Evolutionary conservation across 768 basidiomycete species (phyloP), one percentile per base, ranked within the genome.

Genomic region (Gymnopilus junonius): DNA sequence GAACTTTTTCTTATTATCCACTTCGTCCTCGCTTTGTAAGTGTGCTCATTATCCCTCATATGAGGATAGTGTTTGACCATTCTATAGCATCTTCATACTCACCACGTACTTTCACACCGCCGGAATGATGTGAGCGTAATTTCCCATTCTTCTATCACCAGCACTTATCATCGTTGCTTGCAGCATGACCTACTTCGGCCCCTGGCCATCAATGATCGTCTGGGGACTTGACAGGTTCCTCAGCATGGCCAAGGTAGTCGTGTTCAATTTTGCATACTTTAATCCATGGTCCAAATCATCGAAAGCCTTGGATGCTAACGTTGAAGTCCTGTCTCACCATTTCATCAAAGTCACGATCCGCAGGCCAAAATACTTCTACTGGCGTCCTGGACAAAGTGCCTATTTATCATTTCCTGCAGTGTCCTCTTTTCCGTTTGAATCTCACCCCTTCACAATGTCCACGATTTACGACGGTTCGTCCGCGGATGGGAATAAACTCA

Each of bases 361-460:
- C 34, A 79, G 82, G 21, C 80, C 82, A 4, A 56, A 63, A 6
- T 64, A 72, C 27, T 71, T 79, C 15, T 78, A 78, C 65, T 83
- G 88, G 76, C 76, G 73, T 23, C 79, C 88, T 0, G 88, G 87
- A 8, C 88, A 89, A 71, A 78, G 79, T 39, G 82, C 79, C 0
- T 88, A 81, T 65, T 74, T 89, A 20, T 79, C 75, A 10, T 74
- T 88, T 66, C 85, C 86, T 2, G 66, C 75, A 1, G 74, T 85
- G 7, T 83, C 83, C 8, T 54, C 55, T 0, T 70, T 79, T 23
- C 82, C 83, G 7, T 79, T 83, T 32, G 84, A 89, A 69, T 73
- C 84, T 0, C 88, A 89, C 61, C 88, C 88, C 1, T 89, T 89
- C 72, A 87, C 87, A 0, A 88, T 89, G 59, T 77, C 84, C 6